Percentiles rank a stretch among this genome's conserved stretches.
phyloP scores from a whole-genome alignment of 2,329 filamentous ascomycete genomes.

The Pleoardoris graminearum region DNA sequence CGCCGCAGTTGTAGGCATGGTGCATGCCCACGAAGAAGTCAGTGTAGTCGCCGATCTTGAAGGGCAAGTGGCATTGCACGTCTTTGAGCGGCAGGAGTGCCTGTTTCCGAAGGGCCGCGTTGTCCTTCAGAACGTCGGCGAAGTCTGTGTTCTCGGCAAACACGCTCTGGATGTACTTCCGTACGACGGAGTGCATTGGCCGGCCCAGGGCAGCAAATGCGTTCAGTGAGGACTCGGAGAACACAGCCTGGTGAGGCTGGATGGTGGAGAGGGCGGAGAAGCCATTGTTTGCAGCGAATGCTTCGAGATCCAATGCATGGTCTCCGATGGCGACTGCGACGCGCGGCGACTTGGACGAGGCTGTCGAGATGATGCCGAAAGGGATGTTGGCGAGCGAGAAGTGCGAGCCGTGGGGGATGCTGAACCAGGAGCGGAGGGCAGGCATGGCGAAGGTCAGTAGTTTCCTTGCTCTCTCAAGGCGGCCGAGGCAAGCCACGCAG shows the following conservation, averaged over 20 bases:
- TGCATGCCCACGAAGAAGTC: slow-evolving; percentile 83
- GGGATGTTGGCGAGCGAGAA: slow-evolving; percentile 82
- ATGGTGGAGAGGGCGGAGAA: slow-evolving; percentile 63
- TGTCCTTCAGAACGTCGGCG: slow-evolving; percentile 65
- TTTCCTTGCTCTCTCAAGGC: slow-evolving; percentile 3
- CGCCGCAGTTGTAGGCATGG: slow-evolving; percentile 74
- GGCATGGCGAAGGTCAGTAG: slow-evolving; percentile 29
- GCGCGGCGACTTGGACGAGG: slow-evolving; percentile 59
- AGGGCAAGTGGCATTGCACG: slow-evolving; percentile 70
- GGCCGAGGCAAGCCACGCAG: neutral
- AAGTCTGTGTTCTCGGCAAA: slow-evolving; percentile 63
- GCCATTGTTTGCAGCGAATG: slow-evolving; percentile 62
- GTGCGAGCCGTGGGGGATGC: slow-evolving; percentile 62
- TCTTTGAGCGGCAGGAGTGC: slow-evolving; percentile 63
- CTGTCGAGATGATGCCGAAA: slow-evolving; percentile 77
- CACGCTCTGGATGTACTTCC: slow-evolving; percentile 69
- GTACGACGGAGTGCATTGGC: slow-evolving; percentile 68
- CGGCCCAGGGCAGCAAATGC: slow-evolving; percentile 74
- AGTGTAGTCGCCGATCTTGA: slow-evolving; percentile 81
- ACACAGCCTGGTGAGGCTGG: slow-evolving; percentile 62
- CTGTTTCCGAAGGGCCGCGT: slow-evolving; percentile 59
- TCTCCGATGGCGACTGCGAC: slow-evolving; percentile 74
- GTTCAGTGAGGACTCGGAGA: slow-evolving; percentile 68
- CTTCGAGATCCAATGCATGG: slow-evolving; percentile 69
- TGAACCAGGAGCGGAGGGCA: slow-evolving; percentile 58